Percentiles rank a stretch among this genome's conserved stretches.
phyloP scores from a whole-genome alignment of 768 basidiomycete species.

The Tylopilus vinaceipallidus region DNA sequence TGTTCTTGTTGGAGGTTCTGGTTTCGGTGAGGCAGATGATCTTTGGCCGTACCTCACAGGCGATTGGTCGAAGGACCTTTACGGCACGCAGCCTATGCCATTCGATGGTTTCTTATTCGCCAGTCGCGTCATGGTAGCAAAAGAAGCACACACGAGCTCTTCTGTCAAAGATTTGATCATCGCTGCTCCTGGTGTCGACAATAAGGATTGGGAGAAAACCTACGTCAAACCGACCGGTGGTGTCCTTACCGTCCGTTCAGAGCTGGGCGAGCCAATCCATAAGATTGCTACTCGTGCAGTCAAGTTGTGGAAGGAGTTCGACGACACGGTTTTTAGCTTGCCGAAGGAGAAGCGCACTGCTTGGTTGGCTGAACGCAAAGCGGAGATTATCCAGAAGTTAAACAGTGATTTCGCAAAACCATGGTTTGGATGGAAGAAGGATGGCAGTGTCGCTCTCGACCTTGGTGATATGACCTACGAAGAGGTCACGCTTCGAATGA shows the following conservation, averaged over 20 bases:
- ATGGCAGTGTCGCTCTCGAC: slow-evolving; percentile 78
- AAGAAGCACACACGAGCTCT: slow-evolving; percentile 93
- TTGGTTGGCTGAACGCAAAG: slow-evolving; percentile 85
- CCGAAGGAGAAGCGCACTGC: slow-evolving; percentile 91
- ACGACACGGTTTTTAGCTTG: slow-evolving; percentile 91
- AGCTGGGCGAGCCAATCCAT: slow-evolving; percentile 98
- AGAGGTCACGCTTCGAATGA: slow-evolving; percentile 88
- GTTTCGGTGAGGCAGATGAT: slow-evolving; percentile 93
- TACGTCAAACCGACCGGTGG: slow-evolving; percentile 94
- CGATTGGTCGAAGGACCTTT: slow-evolving; percentile 85
- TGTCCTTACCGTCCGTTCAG: slow-evolving; percentile 93
- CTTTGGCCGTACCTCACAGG: slow-evolving; percentile 97
- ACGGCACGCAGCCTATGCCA: slow-evolving; percentile 91
- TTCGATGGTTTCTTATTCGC: slow-evolving; percentile 98
- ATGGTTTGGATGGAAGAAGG: slow-evolving; percentile 98
- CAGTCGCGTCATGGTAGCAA: slow-evolving; percentile 97
- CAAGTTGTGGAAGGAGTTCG: slow-evolving; percentile 99
- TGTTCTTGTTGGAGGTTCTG: slow-evolving; percentile 88
- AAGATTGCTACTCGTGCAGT: slow-evolving; percentile 97
- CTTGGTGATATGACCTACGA: slow-evolving; percentile 98
- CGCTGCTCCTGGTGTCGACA: slow-evolving; percentile 87
- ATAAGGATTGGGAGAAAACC: slow-evolving; percentile 91
- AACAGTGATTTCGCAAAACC: slow-evolving; percentile 96
- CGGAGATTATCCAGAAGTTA: slow-evolving; percentile 86
- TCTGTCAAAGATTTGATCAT: slow-evolving; percentile 97